These are phyloP conservation scores for Omphalotus olearius DNA, from an alignment of 1,284 basidiomycete genomes.

Conservation along the genomic window DNA sequence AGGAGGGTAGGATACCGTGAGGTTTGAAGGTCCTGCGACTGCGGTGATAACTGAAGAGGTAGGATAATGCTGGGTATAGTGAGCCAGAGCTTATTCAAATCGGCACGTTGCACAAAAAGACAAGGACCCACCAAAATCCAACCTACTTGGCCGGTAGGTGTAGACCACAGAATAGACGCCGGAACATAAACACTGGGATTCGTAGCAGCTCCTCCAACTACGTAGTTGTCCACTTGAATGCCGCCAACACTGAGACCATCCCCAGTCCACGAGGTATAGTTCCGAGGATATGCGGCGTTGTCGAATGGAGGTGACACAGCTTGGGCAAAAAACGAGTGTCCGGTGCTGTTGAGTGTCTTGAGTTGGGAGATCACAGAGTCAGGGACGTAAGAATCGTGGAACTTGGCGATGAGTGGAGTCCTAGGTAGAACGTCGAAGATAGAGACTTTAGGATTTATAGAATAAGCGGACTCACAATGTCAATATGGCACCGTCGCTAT, in stretches of 20 bases:
- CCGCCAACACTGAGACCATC: conserved; percentile 25
- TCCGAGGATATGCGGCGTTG: conserved; percentile 20
- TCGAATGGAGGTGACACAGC: conserved; percentile 28
- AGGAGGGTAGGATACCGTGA: conserved; percentile 24
- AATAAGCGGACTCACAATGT: conserved; percentile 18
- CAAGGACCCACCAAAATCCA: conserved; percentile 17
- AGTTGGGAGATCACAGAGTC: conserved; percentile 3
- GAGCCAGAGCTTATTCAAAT: background rate
- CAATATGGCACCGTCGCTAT: conserved; percentile 22
- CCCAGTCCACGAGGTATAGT: conserved; percentile 26
- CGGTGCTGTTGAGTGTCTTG: conserved; percentile 10
- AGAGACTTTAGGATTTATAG: background rate
- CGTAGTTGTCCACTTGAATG: conserved; percentile 22
- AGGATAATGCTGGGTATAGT: conserved; percentile 19
- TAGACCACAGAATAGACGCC: conserved; percentile 23
- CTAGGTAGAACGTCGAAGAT: conserved; percentile 6
- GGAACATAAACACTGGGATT: conserved; percentile 22
- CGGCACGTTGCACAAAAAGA: background rate
- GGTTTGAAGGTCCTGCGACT: conserved; percentile 17
- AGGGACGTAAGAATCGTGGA: conserved; percentile 20
- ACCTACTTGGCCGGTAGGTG: conserved; percentile 9
- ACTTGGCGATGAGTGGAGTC: conserved; percentile 22
- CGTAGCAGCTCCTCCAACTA: conserved; percentile 24
- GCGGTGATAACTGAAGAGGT: conserved; percentile 25
- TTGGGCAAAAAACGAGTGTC: conserved; percentile 20